These are phyloP conservation scores for Andrographis paniculata DNA, from an alignment of 305 asterid genomes.

Conservation along the genomic window DNA sequence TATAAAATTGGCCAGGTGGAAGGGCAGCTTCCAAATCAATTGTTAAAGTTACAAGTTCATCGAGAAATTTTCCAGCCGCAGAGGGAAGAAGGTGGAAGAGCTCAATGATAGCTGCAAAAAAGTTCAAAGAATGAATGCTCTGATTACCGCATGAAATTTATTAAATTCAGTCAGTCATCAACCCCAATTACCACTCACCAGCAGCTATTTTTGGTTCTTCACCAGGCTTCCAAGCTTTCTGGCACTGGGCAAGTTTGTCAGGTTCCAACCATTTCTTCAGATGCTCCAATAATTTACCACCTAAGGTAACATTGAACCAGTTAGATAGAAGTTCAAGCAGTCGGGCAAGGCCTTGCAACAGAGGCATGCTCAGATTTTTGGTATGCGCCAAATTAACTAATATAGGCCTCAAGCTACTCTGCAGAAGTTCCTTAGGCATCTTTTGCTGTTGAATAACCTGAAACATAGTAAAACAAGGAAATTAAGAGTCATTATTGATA, in stretches of 20 bases:
- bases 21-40: conserved; percentile 96
- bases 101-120: conserved; percentile 93
- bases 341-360: conserved; percentile 97
- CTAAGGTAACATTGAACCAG: conserved; percentile 99
- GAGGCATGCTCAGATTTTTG: conserved; percentile 98
- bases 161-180: conserved; percentile 16
- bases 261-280: conserved; percentile 99
- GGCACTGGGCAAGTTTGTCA: conserved; percentile 87
- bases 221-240: conserved; percentile 98
- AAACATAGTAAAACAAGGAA: conserved; percentile 18
- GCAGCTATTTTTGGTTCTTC: conserved; percentile 99
- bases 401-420: conserved; percentile 98
- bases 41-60: conserved; percentile 95
- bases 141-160: not conserved
- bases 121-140: conserved; percentile 14
- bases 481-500: conserved; percentile 8
- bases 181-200: conserved; percentile 44
- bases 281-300: conserved; percentile 97
- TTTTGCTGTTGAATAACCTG: conserved; percentile 95
- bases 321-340: conserved; percentile 94
- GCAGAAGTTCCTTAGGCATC: conserved; percentile 99
- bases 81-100: conserved; percentile 98
- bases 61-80: conserved; percentile 98
- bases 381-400: conserved; percentile 96
- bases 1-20: conserved; percentile 92